Base-by-base conservation (phyloP, 768 basidiomycete genomes). In the Agaricus subrufescens region DNA sequence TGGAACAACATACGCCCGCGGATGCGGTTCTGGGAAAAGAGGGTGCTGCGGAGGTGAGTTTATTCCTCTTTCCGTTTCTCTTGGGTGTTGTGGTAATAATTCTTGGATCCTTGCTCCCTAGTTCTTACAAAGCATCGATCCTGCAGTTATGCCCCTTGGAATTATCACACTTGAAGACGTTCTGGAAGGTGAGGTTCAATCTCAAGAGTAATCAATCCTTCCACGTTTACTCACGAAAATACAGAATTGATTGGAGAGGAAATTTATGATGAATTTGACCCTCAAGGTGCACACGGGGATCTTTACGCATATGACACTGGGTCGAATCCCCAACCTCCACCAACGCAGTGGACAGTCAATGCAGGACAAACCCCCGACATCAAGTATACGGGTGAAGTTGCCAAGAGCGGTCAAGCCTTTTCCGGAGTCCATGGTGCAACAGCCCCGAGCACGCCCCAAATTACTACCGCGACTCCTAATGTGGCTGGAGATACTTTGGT, bases 121-220 rank as follows among this genome's bases (percentile, higher is more conserved):
- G 83, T 93, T 94, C 72, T 73, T 95, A 67, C 86, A 88, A 74
- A 81, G 80, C 40, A 80, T 93, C 52, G 91, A 94, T 66, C 89
- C 87, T 0, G 84, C 86, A 19, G 77, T 93, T 34, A 87, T 87
- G 76, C 92, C 91, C 2, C 75, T 94, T 26, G 94, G 94, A 49
- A 92, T 96, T 63, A 94, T 96, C 58, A 96, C 94, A 0, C 78
- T 96, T 2, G 94, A 96, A 70, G 94, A 96, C 60, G 90, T 96
- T 8, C 76, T 96, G 9, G 94, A 96, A 82, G 89, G 89, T 87
- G 50, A 23, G 65, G 5, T 19, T 38, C 19, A 5, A 4, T 38
- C 34, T 31, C 37, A 4, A 19, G 12, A 3, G 11, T 46, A 10
- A 8, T 47, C 23, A 26, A 9, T 27, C 30, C 15, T 34, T 19